These are phyloP conservation scores for Colletotrichum salicis DNA, from an alignment of 2,329 filamentous ascomycete species.

Conservation along the genomic window DNA sequence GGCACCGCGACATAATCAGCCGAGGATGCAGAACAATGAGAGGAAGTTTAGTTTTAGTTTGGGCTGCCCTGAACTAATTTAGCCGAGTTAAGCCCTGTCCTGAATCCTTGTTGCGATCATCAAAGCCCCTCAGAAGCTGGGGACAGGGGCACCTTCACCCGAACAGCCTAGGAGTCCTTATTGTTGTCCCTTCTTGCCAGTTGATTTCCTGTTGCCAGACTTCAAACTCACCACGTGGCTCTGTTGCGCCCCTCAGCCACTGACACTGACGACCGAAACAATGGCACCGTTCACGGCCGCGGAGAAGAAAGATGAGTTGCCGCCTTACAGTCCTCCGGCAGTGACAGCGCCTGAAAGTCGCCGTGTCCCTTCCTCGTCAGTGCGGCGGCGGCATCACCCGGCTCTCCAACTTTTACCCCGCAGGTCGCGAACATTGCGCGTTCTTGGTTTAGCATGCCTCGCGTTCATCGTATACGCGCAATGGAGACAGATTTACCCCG, in stretches of 20 bases:
- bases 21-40: not conserved
- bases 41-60: not conserved
- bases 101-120: not conserved
- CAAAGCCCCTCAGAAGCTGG: not conserved
- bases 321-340: slow-evolving; percentile 54
- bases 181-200: not conserved
- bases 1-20: not conserved
- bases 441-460: slow-evolving; percentile 56
- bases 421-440: slow-evolving; percentile 32
- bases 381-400: not conserved
- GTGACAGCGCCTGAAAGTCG: slow-evolving; percentile 21
- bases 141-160: not conserved
- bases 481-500: slow-evolving; percentile 53
- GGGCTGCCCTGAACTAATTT: not conserved
- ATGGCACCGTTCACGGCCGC: not conserved
- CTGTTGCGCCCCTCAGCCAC: no score
- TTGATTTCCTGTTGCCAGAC: not conserved
- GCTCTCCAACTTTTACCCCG: slow-evolving; percentile 19
- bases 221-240: not conserved
- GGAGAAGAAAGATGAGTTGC: slow-evolving; percentile 54
- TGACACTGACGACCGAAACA: not conserved
- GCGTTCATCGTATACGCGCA: slow-evolving; percentile 61
- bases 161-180: not conserved
- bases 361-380: not conserved
- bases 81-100: not conserved